phyloP scores from a whole-genome alignment of 768 basidiomycete species.

The Rhodotorula sphaerocarpa region DNA sequence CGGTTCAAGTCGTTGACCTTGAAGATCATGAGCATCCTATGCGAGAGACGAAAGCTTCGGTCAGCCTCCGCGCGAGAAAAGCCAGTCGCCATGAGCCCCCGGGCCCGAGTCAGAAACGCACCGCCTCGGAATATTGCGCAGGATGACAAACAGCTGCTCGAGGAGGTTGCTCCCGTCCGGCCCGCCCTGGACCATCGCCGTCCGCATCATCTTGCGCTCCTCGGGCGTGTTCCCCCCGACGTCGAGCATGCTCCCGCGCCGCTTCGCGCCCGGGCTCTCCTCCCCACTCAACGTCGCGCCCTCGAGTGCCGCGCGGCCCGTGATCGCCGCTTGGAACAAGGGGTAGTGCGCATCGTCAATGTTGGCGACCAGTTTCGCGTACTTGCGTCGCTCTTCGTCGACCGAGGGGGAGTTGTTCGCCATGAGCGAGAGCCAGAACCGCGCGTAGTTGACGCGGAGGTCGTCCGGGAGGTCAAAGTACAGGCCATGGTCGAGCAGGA shows the following conservation, averaged over 20 bases:
- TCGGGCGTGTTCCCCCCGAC: slow-evolving; percentile 61
- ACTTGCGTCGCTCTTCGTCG: slow-evolving; percentile 65
- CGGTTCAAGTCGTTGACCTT: slow-evolving; percentile 40
- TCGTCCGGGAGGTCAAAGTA: slow-evolving; percentile 82
- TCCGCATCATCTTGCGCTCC: slow-evolving; percentile 72
- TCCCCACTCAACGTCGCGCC: slow-evolving; percentile 46
- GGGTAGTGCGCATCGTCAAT: slow-evolving; percentile 65
- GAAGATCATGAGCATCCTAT: slow-evolving; percentile 47
- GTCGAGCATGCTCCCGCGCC: slow-evolving; percentile 62
- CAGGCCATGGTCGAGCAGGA: slow-evolving; percentile 83
- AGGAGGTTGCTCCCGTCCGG: slow-evolving; percentile 63
- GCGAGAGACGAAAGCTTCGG: slow-evolving; percentile 40
- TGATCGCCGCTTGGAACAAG: slow-evolving; percentile 88
- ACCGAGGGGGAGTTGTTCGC: slow-evolving; percentile 59
- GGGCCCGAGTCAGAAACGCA: not conserved
- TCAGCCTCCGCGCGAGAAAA: not conserved
- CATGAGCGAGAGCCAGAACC: slow-evolving; percentile 75
- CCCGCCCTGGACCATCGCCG: slow-evolving; percentile 59
- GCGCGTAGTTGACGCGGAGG: slow-evolving; percentile 62
- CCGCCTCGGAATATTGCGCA: slow-evolving; percentile 70
- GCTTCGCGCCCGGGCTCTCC: slow-evolving; percentile 26
- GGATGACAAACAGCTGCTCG: slow-evolving; percentile 72
- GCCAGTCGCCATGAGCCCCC: slow-evolving; percentile 33
- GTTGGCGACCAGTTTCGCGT: slow-evolving; percentile 83
- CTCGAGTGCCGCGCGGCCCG: slow-evolving; percentile 66